Base-by-base conservation (phyloP, 2,329 filamentous ascomycete genomes). In the Fusarium pseudocircinatum region DNA sequence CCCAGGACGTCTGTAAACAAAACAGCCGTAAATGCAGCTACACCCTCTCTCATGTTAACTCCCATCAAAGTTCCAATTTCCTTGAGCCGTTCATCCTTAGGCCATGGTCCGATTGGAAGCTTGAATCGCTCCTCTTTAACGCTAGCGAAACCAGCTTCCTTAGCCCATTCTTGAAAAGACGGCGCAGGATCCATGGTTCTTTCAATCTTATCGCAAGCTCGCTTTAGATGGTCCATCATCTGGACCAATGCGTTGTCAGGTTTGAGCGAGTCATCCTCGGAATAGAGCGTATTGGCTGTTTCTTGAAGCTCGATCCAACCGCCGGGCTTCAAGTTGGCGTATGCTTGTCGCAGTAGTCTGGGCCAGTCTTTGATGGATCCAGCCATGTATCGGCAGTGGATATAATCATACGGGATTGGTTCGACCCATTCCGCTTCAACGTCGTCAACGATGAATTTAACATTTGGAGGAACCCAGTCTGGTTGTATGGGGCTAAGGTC, bases 381-480 rank as follows among this genome's bases (percentile, higher is more conserved):
- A 7, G 78, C 76, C 70, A 84, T 79, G 42, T 78, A 81, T 2
- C 81, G 77, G 26, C 80, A 78, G 53, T 84, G 81, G 16, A 84
- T 81, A 40, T 75, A 82, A 43, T 81, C 80, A 46, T 80, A 81
- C 18, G 74, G 62, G 5, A 67, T 50, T 0, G 71, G 56, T 36
- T 80, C 72, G 5, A 57, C 62, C 90, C 90, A 92, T 4, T 87
- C 83, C 39, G 87, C 83, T 74, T 91, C 88, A 24, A 86, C 83
- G 73, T 91, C 88, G 74, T 91, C 89, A 13, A 92, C 83, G 40
- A 90, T 78, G 75, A 91, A 91, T 11, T 83, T 84, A 61, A 90
- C 84, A 70, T 91, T 91, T 6, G 87, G 85, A 5, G 89, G 89
- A 3, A 90, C 84, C 81, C 82, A 84, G 15, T 79, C 78, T 6